phyloP scores from a whole-genome alignment of 768 basidiomycete genomes.

The Russula earlei region DNA sequence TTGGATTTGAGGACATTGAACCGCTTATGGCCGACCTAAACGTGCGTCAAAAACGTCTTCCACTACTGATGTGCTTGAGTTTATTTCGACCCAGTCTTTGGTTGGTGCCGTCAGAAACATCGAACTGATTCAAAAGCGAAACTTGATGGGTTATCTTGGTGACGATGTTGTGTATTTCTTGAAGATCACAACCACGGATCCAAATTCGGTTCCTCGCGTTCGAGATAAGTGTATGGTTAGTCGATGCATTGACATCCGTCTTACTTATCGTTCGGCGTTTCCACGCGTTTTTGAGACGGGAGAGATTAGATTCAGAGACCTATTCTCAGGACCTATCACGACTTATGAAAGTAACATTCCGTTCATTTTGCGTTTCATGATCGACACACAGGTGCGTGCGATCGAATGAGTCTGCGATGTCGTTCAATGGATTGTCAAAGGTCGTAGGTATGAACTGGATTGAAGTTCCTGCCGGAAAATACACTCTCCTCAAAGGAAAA shows the following conservation, averaged over 20 bases:
- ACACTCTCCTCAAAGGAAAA: slow-evolving; percentile 47
- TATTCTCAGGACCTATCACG: slow-evolving; percentile 38
- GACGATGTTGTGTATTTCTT: slow-evolving; percentile 74
- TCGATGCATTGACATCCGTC: background rate
- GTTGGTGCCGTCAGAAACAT: slow-evolving; percentile 37
- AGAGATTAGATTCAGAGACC: slow-evolving; percentile 39
- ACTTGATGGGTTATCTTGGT: slow-evolving; percentile 83
- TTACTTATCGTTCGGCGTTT: slow-evolving; percentile 17
- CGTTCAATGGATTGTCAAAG: slow-evolving; percentile 31
- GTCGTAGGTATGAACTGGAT: slow-evolving; percentile 99
- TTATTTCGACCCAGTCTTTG: background rate
- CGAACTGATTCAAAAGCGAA: slow-evolving; percentile 56
- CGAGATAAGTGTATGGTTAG: slow-evolving; percentile 64
- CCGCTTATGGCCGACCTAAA: slow-evolving; percentile 65
- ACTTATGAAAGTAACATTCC: slow-evolving; percentile 95
- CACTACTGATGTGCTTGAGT: background rate
- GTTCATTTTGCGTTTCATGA: slow-evolving; percentile 93
- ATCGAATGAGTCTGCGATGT: background rate
- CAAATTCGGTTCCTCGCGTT: slow-evolving; percentile 73
- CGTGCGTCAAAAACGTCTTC: slow-evolving; percentile 35
- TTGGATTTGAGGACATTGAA: slow-evolving; percentile 54
- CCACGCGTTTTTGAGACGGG: slow-evolving; percentile 46
- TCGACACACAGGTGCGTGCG: slow-evolving; percentile 72
- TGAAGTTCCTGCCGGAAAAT: slow-evolving; percentile 79
- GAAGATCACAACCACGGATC: slow-evolving; percentile 69